Base-by-base conservation (phyloP, 768 basidiomycete species). In the Tulasnella sp. region DNA sequence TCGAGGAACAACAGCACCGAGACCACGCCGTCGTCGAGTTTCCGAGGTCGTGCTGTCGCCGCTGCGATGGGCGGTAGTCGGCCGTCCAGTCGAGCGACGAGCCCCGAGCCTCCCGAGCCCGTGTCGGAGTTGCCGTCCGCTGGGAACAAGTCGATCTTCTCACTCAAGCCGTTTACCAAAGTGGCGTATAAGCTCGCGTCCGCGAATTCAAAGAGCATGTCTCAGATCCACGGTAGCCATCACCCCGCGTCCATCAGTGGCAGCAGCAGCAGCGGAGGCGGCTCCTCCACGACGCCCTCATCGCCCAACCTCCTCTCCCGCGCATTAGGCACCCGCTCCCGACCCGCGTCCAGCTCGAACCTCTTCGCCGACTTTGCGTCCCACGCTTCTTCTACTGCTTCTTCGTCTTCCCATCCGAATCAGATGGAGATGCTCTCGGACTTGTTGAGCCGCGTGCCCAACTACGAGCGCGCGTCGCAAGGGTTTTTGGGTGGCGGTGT, bases 401-500 rank as follows among this genome's bases (percentile, higher is more conserved):
- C 36, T 1, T 3, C 62, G 3, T 34, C 34, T 6, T 16, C 22
- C 34, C 42, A 29, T 12, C 29, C 44, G 11, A 69, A 40, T 22
- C 26, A 39, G 5, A 47, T 62, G 41, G 68, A 52, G 39, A 29
- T 36, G 29, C 62, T 62, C 37, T 68, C 41, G 41, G 39, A 80
- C 37, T 78, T 89, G 87, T 76, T 91, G 85, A 75, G 87, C 85
- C 82, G 91, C 69, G 83, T 97, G 19, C 96, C 96, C 1, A 88
- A 91, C 75, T 98, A 98, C 79, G 85, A 85, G 22, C 84, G 92
- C 62, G 93, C 95, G 2, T 87, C 89, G 74, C 83, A 90, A 16
- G 95, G 94, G 6, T 96, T 95, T 80, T 84, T 95, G 34, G 95
- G 95, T 7, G 86, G 85, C 4, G 94, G 95, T 5, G 89, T 95